These are phyloP conservation scores for Solanum infundibuliforme DNA, from an alignment of 257 asterid genomes.

Conservation along the genomic window DNA sequence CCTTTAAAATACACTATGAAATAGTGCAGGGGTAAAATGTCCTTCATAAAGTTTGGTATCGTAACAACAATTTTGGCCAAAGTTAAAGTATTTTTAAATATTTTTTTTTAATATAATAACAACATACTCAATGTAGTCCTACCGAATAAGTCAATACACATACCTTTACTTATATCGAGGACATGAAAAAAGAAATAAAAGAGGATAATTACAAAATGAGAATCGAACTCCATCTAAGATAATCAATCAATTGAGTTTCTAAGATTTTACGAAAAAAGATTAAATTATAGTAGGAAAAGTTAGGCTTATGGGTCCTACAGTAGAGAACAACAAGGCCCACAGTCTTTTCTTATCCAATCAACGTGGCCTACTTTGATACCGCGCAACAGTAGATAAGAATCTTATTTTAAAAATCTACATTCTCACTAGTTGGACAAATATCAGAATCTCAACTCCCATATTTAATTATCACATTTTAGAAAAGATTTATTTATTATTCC, in stretches of 20 bases:
- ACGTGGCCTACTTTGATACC: neutral
- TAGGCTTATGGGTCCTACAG: neutral
- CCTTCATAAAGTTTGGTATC: too few relatives aligned
- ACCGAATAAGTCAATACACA: too few relatives aligned
- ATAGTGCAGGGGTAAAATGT: too few relatives aligned
- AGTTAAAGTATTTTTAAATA: too few relatives aligned
- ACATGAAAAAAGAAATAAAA: accelerated
- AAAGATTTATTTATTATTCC: neutral
- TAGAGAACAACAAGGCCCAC: neutral
- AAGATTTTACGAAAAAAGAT: too few relatives aligned
- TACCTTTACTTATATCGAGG: neutral
- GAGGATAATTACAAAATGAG: neutral
- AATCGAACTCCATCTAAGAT: too few relatives aligned
- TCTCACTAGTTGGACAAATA: neutral
- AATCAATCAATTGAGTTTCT: too few relatives aligned
- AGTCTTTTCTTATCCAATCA: neutral
- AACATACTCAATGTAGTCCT: too few relatives aligned
- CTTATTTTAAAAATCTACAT: neutral
- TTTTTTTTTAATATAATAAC: too few relatives aligned
- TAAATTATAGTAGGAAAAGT: too few relatives aligned
- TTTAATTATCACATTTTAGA: neutral
- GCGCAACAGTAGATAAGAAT: neutral
- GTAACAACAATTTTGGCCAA: too few relatives aligned
- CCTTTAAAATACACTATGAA: too few relatives aligned
- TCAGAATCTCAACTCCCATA: neutral